These are phyloP conservation scores for Aspergillus sclerotiicarbonarius DNA, from an alignment of 495 filamentous ascomycete species.

Conservation along the genomic window DNA sequence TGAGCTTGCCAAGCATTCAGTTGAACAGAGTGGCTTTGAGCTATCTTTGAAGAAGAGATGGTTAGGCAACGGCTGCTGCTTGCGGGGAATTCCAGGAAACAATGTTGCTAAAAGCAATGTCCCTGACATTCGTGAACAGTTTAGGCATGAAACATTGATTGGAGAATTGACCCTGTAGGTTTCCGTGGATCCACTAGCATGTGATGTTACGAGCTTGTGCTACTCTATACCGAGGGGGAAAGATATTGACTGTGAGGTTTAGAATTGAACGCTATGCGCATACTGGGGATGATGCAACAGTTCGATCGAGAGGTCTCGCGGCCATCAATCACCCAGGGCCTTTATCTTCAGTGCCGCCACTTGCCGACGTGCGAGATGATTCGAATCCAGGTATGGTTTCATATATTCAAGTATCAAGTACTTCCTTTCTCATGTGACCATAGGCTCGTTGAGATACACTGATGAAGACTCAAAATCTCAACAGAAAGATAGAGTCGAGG, in stretches of 20 bases:
- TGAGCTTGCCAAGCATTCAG: conserved; percentile 93
- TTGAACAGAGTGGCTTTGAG: conserved; percentile 93
- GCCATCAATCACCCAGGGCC: neutral
- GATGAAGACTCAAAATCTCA: neutral
- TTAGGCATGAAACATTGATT: conserved; percentile 76
- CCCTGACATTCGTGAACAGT: conserved; percentile 85
- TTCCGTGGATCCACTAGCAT: neutral
- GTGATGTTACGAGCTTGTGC: conserved; percentile 8
- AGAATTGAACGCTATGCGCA: conserved; percentile 27
- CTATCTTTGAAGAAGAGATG: conserved; percentile 82
- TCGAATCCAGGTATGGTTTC: neutral
- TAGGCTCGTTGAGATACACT: neutral
- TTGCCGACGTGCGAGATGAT: neutral
- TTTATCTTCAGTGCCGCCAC: neutral
- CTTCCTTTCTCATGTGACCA: neutral
- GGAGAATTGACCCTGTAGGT: conserved; percentile 81
- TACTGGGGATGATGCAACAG: neutral
- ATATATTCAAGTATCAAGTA: neutral
- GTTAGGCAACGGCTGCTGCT: conserved; percentile 72
- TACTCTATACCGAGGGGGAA: neutral
- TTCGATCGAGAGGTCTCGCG: neutral
- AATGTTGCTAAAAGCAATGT: conserved; percentile 94
- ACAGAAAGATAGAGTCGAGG: neutral
- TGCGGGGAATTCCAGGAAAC: conserved; percentile 77
- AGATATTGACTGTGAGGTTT: conserved; percentile 8